These are phyloP conservation scores for Calonectria pteridis DNA, from an alignment of 2,329 filamentous ascomycete species.

Conservation along the genomic window DNA sequence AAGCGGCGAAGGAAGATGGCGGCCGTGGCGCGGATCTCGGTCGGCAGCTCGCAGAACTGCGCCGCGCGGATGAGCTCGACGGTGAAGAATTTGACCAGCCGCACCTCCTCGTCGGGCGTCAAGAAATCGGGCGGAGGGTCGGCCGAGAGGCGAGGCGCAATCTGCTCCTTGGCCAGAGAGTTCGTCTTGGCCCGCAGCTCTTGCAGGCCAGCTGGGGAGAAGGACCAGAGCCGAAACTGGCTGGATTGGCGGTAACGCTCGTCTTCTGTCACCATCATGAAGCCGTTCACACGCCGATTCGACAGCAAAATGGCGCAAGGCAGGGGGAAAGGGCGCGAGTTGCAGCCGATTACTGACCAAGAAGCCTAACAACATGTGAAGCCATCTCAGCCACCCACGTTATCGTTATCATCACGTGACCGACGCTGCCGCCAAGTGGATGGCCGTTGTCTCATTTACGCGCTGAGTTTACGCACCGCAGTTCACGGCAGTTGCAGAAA, in stretches of 20 bases:
- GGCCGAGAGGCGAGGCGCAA: conserved; percentile 65
- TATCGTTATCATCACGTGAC: conserved; percentile 19
- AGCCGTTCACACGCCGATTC: background rate
- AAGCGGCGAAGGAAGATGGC: conserved; percentile 93
- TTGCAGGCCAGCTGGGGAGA: conserved; percentile 78
- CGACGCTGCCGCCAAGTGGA: no score
- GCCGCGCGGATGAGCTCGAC: conserved; percentile 69
- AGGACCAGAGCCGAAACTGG: conserved; percentile 94
- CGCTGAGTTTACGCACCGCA: conserved; percentile 3
- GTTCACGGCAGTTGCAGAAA: background rate
- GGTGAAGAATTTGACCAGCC: conserved; percentile 83
- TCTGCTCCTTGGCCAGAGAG: conserved; percentile 75
- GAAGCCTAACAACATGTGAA: background rate
- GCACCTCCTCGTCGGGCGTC: conserved; percentile 84
- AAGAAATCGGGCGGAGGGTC: conserved; percentile 79
- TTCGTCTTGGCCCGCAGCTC: conserved; percentile 85
- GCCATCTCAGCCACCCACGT: background rate
- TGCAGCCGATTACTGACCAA: background rate
- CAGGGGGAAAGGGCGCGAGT: background rate
- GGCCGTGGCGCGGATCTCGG: conserved; percentile 73
- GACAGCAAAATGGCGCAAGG: background rate
- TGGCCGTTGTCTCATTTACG: background rate
- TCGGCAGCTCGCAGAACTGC: conserved; percentile 64
- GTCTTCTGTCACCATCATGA: conserved; percentile 82
- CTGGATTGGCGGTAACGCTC: conserved; percentile 90